These are phyloP conservation scores for Geranium incanum DNA, from an alignment of 441 rosid genomes.

Conservation along the genomic window DNA sequence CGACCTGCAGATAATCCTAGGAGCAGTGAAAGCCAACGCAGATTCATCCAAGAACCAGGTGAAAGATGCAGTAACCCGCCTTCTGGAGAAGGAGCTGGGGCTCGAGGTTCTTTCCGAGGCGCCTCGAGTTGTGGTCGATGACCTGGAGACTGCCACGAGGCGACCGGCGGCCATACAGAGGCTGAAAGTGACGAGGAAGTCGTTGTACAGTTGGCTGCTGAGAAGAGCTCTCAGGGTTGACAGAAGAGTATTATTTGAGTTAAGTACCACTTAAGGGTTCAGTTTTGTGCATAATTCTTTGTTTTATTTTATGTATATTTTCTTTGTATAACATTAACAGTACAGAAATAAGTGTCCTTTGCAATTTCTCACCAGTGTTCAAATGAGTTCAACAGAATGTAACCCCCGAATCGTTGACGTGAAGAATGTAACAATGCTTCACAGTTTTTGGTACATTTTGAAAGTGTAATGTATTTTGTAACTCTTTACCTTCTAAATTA, in stretches of 20 bases:
- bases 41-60: constrained; percentile 32
- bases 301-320: not conserved
- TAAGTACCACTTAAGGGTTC: constrained; percentile 21
- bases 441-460: too few relatives aligned
- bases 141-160: constrained; percentile 37
- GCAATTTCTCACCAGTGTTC: not conserved
- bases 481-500: too few relatives aligned
- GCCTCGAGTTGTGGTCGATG: constrained; percentile 20
- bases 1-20: constrained; percentile 65
- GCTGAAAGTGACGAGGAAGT: constrained; percentile 58
- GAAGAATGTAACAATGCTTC: too few relatives aligned
- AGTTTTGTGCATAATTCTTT: constrained; percentile 16
- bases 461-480: too few relatives aligned
- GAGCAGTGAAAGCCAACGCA: constrained; percentile 30
- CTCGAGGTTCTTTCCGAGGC: constrained; percentile 45
- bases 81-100: constrained; percentile 60
- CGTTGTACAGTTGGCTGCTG: constrained; percentile 56
- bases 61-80: constrained; percentile 45
- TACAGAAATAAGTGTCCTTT: not conserved
- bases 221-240: constrained; percentile 27
- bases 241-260: constrained; percentile 23
- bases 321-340: not conserved
- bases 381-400: not conserved
- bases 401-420: too few relatives aligned
- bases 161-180: constrained; percentile 54